Base-by-base conservation (phyloP, 2,329 filamentous ascomycete species). In the Exophiala alcalophila region DNA sequence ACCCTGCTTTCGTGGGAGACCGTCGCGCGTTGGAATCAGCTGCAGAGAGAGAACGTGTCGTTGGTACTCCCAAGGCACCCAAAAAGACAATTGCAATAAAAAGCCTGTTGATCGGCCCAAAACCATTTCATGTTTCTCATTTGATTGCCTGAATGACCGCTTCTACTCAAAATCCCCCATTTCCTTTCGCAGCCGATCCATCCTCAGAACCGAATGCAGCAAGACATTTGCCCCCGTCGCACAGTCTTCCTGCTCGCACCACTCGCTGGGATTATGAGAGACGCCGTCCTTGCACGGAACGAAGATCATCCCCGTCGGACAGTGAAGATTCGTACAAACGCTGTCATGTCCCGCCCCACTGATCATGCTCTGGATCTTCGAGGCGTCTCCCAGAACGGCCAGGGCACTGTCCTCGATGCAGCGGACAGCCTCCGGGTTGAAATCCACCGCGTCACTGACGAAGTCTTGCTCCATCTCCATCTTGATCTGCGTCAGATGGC, bases 271-370 rank as follows among this genome's bases (percentile, higher is more conserved):
- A 54, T 82, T 76, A 57, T 83, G 80, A 54, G 76, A 81, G 14
- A 83, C 64, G 1, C 80, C 80, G 53, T 80, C 74, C 57, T 69
- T 73, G 50, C 77, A 82, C 4, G 79, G 78, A 12, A 82, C 75
- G 53, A 84, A 84, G 19, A 83, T 78, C 80, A 84, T 83, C 29
- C 76, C 74, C 2, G 79, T 81, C 11, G 80, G 80, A 30, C 75
- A 77, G 25, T 68, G 66, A 50, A 73, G 71, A 30, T 72, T 79
- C 4, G 79, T 73, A 48, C 80, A 78, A 4, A 82, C 78, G 52
- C 74, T 80, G 52, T 83, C 80, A 61, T 83, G 80, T 0, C 80
- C 80, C n/a, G 80, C 80, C 16, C 80, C 80, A 50, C 71, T 77
- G 46, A 73, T 79, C 67, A 84, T 81, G 15, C 63, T 64, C 40